These are phyloP conservation scores for Crithidia sp. DNA, from an alignment of 208 protist species.

Conservation along the genomic window DNA sequence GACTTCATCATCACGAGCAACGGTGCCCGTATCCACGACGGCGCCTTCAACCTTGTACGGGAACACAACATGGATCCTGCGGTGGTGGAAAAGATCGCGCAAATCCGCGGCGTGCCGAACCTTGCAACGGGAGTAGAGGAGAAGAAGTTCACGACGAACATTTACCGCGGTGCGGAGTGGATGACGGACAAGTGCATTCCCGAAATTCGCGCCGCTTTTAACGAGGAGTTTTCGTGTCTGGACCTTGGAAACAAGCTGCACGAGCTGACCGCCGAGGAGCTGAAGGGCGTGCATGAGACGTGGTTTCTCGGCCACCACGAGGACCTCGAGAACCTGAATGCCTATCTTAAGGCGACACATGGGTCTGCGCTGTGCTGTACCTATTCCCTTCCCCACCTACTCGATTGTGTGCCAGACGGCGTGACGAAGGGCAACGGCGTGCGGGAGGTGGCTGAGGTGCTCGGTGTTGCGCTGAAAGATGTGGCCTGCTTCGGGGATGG, in stretches of 20 bases:
- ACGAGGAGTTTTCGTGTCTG: constrained; percentile 27
- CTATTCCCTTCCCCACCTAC: constrained; percentile 29
- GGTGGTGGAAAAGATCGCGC: constrained; percentile 40
- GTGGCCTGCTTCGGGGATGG: constrained; percentile 73
- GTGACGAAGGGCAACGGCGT: constrained; percentile 69
- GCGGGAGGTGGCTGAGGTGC: constrained; percentile 44
- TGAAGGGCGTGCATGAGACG: constrained; percentile 33
- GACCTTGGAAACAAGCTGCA: constrained; percentile 25
- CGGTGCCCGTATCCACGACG: constrained; percentile 48
- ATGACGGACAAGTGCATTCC: constrained; percentile 46
- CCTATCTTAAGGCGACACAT: constrained; percentile 30
- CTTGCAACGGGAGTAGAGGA: background rate
- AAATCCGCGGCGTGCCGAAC: constrained; percentile 11
- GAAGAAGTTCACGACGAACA: constrained; percentile 53
- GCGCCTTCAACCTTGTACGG: constrained; percentile 32
- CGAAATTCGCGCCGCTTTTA: constrained; percentile 34
- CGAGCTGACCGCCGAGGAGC: constrained; percentile 21
- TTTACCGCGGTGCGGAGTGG: constrained; percentile 59
- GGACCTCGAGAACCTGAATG: constrained; percentile 16
- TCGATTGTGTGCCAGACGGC: constrained; percentile 41
- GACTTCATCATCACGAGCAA: constrained; percentile 63
- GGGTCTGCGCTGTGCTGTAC: constrained; percentile 22
- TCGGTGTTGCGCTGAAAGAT: constrained; percentile 39
- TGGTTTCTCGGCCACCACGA: constrained; percentile 32
- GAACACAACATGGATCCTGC: constrained; percentile 45